A percentile compares a stretch with the other conserved stretches of the same genome.
These are phyloP conservation scores for Zasmidium angulare DNA, from an alignment of 2,329 filamentous ascomycete species.

Conservation along the genomic window DNA sequence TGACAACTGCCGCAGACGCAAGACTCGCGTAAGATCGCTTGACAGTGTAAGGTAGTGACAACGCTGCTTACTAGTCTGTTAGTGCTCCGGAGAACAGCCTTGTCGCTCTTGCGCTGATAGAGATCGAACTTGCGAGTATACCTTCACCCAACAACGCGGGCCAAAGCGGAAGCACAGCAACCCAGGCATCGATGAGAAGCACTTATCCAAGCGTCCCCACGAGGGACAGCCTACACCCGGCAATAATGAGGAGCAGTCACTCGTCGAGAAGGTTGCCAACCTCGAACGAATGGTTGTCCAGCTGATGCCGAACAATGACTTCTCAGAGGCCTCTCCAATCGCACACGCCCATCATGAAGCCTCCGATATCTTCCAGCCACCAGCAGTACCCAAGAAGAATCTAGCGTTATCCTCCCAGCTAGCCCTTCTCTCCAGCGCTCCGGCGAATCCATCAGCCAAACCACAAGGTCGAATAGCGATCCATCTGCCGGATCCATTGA, in stretches of 20 bases:
- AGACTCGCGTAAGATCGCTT: not conserved
- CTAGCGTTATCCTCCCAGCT: not conserved
- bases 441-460: not conserved
- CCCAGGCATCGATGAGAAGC: not conserved
- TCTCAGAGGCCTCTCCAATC: not conserved
- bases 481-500: not conserved
- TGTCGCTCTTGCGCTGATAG: not conserved
- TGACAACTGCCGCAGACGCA: not conserved
- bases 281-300: not conserved
- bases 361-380: not conserved
- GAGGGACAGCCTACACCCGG: not conserved
- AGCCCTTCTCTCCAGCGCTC: not conserved
- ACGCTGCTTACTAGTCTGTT: not conserved
- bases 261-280: not conserved
- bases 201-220: not conserved
- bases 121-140: not conserved
- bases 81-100: not conserved
- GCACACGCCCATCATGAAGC: not conserved
- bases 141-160: not conserved
- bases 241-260: not conserved
- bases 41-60: not conserved
- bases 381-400: not conserved
- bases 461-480: not conserved
- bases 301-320: not conserved
- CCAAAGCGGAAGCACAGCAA: not conserved